These are phyloP conservation scores for Polyporus arcularius DNA, from an alignment of 768 basidiomycete genomes.

Conservation along the genomic window DNA sequence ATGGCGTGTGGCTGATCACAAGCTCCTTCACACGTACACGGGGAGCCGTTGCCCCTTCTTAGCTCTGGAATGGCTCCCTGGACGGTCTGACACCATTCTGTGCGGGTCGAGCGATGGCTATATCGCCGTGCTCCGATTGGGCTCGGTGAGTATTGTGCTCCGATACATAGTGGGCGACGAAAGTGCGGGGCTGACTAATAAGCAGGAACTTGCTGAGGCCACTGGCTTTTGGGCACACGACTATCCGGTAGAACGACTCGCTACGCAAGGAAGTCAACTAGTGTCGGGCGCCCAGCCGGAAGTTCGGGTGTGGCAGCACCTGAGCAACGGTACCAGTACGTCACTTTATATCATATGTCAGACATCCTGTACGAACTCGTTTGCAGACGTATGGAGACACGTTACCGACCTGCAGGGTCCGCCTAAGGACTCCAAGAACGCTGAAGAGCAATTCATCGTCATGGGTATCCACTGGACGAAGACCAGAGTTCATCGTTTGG, in stretches of 20 bases:
- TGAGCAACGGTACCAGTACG: not conserved
- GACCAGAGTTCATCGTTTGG: not conserved
- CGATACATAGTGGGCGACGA: not conserved
- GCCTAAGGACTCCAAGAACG: not conserved
- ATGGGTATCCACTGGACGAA: conserved; percentile 5
- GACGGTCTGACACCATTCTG: not conserved
- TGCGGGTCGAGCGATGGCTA: not conserved
- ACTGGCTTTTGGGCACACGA: not conserved
- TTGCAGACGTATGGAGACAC: not conserved
- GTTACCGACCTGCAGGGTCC: not conserved
- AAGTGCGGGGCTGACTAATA: too few species aligned
- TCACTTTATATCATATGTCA: not conserved
- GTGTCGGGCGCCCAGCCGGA: not conserved
- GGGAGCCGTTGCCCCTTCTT: not conserved
- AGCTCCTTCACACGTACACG: not conserved
- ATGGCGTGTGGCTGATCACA: not conserved
- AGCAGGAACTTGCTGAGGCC: not conserved
- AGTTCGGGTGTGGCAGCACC: not conserved
- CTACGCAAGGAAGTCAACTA: not conserved
- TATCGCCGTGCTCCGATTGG: not conserved
- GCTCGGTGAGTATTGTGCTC: not conserved
- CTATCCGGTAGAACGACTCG: not conserved
- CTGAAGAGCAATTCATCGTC: not conserved
- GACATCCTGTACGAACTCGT: not conserved
- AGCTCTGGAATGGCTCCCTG: not conserved